Evolutionary conservation across 768 basidiomycete species (phyloP).

Genomic region (Tricholoma sp.): DNA sequence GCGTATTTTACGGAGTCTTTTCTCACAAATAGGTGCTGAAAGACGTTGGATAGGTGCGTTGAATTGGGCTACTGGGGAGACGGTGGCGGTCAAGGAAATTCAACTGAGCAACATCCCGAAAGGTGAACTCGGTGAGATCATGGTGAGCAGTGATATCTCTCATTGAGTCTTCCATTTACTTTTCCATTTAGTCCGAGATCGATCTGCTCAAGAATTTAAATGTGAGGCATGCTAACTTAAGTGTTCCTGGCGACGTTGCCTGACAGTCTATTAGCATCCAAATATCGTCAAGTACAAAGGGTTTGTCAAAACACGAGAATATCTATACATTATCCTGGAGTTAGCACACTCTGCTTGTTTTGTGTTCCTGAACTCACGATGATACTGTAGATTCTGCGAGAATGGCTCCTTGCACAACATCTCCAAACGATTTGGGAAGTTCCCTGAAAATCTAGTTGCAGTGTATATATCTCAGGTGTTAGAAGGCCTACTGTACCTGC

Average conservation of each 20-base stretch:
- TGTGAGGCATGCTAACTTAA: slow-evolving; percentile 44
- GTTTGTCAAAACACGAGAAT: slow-evolving; percentile 91
- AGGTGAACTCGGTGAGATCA: slow-evolving; percentile 92
- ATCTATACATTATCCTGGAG: slow-evolving; percentile 96
- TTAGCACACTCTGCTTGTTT: slow-evolving; percentile 30
- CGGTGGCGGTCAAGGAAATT: slow-evolving; percentile 98
- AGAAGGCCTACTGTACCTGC: slow-evolving; percentile 92
- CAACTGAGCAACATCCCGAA: slow-evolving; percentile 91
- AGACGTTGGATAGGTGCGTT: slow-evolving; percentile 54
- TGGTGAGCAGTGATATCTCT: slow-evolving; percentile 52
- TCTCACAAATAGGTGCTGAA: slow-evolving; percentile 7
- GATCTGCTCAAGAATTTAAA: slow-evolving; percentile 96
- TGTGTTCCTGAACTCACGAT: not conserved
- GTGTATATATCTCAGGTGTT: slow-evolving; percentile 97
- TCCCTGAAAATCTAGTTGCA: slow-evolving; percentile 93
- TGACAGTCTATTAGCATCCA: slow-evolving; percentile 54
- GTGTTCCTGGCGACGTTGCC: not conserved
- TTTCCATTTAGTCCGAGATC: slow-evolving; percentile 76
- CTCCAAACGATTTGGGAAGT: slow-evolving; percentile 96
- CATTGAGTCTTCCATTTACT: slow-evolving; percentile 11
- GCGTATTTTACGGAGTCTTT: slow-evolving; percentile 29
- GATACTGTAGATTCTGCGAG: slow-evolving; percentile 75
- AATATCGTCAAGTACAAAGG: slow-evolving; percentile 99
- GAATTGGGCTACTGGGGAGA: slow-evolving; percentile 96
- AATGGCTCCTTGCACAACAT: slow-evolving; percentile 96